These are phyloP conservation scores for Boletus holoroseus DNA, from an alignment of 1,284 basidiomycete species.

Conservation along the genomic window DNA sequence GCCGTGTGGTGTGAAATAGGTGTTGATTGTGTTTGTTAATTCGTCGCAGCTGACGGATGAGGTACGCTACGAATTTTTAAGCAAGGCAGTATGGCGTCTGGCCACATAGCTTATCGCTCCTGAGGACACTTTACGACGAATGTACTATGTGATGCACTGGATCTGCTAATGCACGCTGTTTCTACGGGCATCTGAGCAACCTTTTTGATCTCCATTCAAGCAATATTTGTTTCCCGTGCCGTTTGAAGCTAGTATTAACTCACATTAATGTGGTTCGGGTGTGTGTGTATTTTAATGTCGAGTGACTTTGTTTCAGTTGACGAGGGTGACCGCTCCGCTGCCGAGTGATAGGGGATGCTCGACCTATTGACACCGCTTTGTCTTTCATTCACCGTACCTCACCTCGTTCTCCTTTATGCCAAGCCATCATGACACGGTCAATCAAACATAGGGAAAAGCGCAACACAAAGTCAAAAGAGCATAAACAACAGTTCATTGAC, in stretches of 20 bases:
- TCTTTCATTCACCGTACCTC: neutral
- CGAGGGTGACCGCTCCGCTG: neutral
- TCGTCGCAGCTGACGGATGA: neutral
- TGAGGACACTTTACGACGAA: conserved; percentile 16
- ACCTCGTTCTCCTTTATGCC: neutral
- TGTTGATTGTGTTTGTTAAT: neutral
- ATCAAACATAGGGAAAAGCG: neutral
- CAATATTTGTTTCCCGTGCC: neutral
- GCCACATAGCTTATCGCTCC: conserved; percentile 4
- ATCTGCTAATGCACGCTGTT: conserved; percentile 1
- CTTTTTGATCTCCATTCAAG: neutral
- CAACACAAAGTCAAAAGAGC: neutral
- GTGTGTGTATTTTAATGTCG: neutral
- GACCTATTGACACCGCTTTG: neutral
- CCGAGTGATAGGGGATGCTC: neutral
- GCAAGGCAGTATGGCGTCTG: neutral
- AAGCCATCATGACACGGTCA: conserved; percentile 1
- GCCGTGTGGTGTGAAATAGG: neutral
- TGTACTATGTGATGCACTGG: conserved; percentile 10
- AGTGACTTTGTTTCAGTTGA: neutral
- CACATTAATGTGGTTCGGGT: neutral
- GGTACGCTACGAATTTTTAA: conserved; percentile 4
- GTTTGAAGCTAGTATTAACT: neutral
- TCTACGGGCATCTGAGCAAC: neutral
- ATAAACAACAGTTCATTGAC: conserved; percentile 2